Conservation (phyloP, 2,329 filamentous ascomycete species). For the Apiospora aurea region DNA sequence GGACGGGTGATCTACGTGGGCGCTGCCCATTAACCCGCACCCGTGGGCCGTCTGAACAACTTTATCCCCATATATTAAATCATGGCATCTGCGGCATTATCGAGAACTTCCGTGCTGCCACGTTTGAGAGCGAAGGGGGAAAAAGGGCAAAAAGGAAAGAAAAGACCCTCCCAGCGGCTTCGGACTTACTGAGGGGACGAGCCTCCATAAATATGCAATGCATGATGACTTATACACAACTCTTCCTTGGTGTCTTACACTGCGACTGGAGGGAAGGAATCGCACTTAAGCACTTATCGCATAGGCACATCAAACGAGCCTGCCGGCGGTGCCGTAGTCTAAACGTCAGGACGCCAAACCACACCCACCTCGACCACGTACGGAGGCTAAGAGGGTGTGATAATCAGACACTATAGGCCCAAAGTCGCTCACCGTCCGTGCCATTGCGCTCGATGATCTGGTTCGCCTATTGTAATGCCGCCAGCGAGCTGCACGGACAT, state of each 20-base stretch:
- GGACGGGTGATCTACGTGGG: slow-evolving; percentile 18
- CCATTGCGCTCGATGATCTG: slow-evolving; percentile 4
- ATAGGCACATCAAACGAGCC: slow-evolving; percentile 1
- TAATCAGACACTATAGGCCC: slow-evolving; percentile 17
- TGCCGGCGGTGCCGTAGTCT: not conserved
- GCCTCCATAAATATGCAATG: slow-evolving; percentile 21
- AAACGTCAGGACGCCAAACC: not conserved
- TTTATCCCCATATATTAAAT: slow-evolving; percentile 2
- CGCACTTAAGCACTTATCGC: not conserved
- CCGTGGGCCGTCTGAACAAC: not conserved
- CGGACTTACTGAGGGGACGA: slow-evolving; percentile 1
- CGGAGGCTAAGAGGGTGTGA: not conserved
- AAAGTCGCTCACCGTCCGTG: not conserved
- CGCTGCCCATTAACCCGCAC: slow-evolving; percentile 3
- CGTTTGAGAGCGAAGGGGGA: not conserved
- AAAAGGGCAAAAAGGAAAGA: too few relatives aligned
- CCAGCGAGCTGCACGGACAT: slow-evolving; percentile 1
- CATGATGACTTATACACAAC: slow-evolving; percentile 19
- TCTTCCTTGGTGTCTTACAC: not conserved
- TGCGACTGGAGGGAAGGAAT: not conserved
- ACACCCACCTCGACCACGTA: not conserved
- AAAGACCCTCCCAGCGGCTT: not conserved
- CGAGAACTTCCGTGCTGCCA: not conserved
- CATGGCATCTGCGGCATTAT: slow-evolving; percentile 17
- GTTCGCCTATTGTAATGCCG: slow-evolving; percentile 12